Evolutionary conservation across 2,329 filamentous ascomycete genomes (phyloP), one percentile per base, ranked within the genome.

Genomic region (Setomelanomma holmii): DNA sequence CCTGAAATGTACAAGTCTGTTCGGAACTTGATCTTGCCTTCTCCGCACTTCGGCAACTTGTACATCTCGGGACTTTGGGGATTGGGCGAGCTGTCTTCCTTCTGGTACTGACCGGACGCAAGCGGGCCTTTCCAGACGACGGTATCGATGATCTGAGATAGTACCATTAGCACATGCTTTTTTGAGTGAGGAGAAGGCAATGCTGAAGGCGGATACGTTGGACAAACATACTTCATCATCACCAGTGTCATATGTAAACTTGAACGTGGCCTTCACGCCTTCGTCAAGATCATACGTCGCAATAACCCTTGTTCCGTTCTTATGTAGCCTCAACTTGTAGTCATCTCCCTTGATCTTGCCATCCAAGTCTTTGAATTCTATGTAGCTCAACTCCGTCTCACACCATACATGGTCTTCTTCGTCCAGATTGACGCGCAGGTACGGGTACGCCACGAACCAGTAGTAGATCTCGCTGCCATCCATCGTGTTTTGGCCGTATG

Each of bases 381-480:
- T 51, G 33, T 64, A 64, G 16, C 44, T 24, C n/a, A 63, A 12
- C 24, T 56, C 59, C 21, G 57, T 56, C 40, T 64, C 61, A 24
- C 61, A 64, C 61, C 61, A 64, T 20, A 43, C 48, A 24, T 61
- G 55, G 20, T 45, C 39, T 2, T 54, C 42, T 4, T 35, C 49
- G 1, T 30, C 45, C 0, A 62, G 52, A 7, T 44, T 42, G 20
- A 53, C 60, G 24, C 45, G 47, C 36, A 63, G 35, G 23, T 53
- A 34, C 11, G 61, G 61, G 43, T 63, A 64, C 17, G 61, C 59
- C 19, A 59, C 40, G 41, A 50, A 53, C 57, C 57, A 61, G 39
- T 64, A 63, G 51, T 64, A 63, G 17, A 63, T 64, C 41, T 64
- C 59, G 10, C 48, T 54, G 22, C 59, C 57, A 36, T 64, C 59